These are phyloP conservation scores for Pythium rhizo-oryzae DNA, from an alignment of 352 stramenopile species.

Conservation along the genomic window DNA sequence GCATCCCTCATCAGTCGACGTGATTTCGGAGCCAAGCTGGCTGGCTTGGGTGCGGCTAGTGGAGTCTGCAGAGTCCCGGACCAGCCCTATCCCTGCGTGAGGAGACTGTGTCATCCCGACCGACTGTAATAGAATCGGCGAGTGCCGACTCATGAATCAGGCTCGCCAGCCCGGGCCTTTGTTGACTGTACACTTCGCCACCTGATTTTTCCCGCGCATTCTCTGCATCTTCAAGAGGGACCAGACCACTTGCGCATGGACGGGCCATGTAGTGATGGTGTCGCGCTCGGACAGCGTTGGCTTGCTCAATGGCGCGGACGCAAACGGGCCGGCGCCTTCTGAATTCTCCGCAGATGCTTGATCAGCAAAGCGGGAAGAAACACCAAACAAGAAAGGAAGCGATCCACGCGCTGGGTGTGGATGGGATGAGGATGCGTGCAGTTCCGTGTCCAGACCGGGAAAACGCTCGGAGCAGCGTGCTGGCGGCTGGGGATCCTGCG, in stretches of 20 bases:
- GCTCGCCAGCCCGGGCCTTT: background rate
- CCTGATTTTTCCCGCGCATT: constrained; percentile 25
- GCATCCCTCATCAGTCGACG: background rate
- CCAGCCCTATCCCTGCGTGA: background rate
- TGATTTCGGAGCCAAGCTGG: too few relatives aligned
- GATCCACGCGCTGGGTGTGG: too few relatives aligned
- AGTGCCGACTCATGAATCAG: constrained; percentile 18
- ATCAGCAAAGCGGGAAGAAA: background rate
- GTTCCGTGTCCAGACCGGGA: background rate
- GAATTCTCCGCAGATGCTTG: background rate
- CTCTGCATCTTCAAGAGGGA: constrained; percentile 22
- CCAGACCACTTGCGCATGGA: background rate
- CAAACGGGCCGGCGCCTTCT: background rate
- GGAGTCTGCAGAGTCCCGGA: too few relatives aligned
- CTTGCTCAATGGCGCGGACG: background rate
- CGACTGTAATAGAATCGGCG: constrained; percentile 5
- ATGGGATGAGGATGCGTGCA: background rate
- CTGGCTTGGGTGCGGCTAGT: too few relatives aligned
- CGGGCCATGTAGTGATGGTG: constrained; percentile 3
- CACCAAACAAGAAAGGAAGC: background rate
- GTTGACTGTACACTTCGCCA: constrained; percentile 15
- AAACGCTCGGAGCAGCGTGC: background rate
- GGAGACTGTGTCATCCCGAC: background rate
- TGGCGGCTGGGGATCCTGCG: too few relatives aligned
- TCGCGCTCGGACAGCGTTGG: background rate